Evolutionary conservation across 371 early-diverging fungal species (phyloP), one percentile per base, ranked within the genome.

Genomic region (Funneliformis caledonium): DNA sequence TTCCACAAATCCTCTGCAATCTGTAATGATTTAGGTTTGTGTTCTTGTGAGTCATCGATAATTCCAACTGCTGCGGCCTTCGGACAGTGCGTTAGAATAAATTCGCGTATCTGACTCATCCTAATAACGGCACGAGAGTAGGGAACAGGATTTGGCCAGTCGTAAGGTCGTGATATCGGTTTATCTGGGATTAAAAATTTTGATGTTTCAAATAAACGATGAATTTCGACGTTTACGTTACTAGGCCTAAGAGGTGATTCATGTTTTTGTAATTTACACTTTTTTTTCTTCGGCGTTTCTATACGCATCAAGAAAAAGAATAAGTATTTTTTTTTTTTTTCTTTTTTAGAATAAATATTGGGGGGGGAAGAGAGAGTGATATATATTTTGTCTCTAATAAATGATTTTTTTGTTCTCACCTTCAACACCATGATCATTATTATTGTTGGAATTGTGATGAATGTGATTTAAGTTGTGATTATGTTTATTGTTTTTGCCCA

Each of bases 81-180:
- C 1, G 69, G 69, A 69, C 69, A 69, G 43, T 69, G 69, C 19
- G 69, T 69, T 43, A 69, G n/a, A 43, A 69, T 69, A 69, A 69
- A 69, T 43, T 69, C 69, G 2, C 69, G 69, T 19, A 69, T 69
- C 45, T 69, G 69, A 43, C 43, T 43, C 43, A 69, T 43, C n/a
- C 69, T 14, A 69, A 43, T 37, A 16, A 69, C 19, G 14, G 69
- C 69, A 16, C 69, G 45, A n/a, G 14, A 42, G 45, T 69, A 69
- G 7, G 69, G 43, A 69, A 69, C 43, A 16, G 69, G 69, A 69
- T 69, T 37, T 19, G 69, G 69, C 33, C 33, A 69, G 19, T 42
- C 43, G n/a, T 69, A 69, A 43, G 69, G 45, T 42, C 43, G 69
- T 45, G 43, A 69, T 16, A 43, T 43, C n/a, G 69, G 33, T 42